phyloP scores from a whole-genome alignment of 2,329 filamentous ascomycete genomes.

The Pseudogymnoascus sp. region DNA sequence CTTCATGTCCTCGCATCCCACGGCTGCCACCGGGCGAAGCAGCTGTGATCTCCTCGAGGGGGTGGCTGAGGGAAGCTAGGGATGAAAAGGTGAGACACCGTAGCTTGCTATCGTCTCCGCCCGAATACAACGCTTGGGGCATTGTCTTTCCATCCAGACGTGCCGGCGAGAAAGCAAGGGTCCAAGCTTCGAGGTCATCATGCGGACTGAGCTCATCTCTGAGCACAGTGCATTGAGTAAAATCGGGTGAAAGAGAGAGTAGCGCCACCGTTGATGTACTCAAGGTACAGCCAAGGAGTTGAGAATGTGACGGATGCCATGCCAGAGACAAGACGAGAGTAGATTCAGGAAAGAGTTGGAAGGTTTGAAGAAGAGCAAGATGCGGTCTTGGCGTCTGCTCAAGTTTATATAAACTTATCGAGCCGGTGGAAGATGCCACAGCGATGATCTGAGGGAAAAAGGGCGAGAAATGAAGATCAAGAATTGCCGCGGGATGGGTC shows the following conservation, averaged over 20 bases:
- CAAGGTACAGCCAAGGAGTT: slow-evolving; percentile 62
- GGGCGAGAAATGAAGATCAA: slow-evolving; percentile 78
- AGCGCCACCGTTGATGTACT: slow-evolving; percentile 59
- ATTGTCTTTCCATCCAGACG: background rate
- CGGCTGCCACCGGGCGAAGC: background rate
- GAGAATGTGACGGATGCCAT: slow-evolving; percentile 56
- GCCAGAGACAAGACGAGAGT: slow-evolving; percentile 64
- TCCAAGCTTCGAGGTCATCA: slow-evolving; percentile 62
- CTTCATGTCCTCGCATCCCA: slow-evolving; percentile 54
- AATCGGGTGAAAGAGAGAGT: slow-evolving; percentile 28
- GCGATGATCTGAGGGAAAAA: slow-evolving; percentile 51
- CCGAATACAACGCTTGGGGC: slow-evolving; percentile 43
- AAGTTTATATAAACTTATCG: slow-evolving; percentile 57
- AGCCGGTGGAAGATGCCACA: slow-evolving; percentile 70
- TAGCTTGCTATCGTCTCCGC: slow-evolving; percentile 58
- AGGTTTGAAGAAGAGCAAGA: slow-evolving; percentile 35
- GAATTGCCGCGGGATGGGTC: slow-evolving; percentile 62
- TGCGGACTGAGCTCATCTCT: slow-evolving; percentile 16
- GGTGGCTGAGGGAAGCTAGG: background rate
- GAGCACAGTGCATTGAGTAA: slow-evolving; percentile 13
- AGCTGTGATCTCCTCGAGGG: slow-evolving; percentile 11
- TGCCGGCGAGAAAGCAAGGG: slow-evolving; percentile 50
- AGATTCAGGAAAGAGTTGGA: slow-evolving; percentile 46
- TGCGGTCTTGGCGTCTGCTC: slow-evolving; percentile 19
- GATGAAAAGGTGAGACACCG: background rate